These are phyloP conservation scores for Condylostoma magnum DNA, from an alignment of 169 alveolate genomes.

Conservation along the genomic window DNA sequence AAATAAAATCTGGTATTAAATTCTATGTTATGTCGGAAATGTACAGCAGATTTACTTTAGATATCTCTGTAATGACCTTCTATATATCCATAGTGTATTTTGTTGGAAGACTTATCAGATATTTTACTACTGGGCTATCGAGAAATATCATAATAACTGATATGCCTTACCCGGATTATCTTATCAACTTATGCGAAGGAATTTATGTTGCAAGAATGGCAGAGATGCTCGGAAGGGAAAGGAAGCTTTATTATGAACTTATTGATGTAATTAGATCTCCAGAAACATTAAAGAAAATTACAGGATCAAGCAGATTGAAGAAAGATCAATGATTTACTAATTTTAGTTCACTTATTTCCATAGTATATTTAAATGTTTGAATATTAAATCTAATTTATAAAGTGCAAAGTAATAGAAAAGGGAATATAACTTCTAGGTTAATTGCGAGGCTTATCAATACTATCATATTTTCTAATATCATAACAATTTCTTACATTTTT, in stretches of 20 bases:
- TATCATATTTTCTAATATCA: too few species aligned
- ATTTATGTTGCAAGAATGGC: constrained; percentile 4
- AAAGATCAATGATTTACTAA: too few species aligned
- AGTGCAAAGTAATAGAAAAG: too few species aligned
- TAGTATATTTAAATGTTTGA: too few species aligned
- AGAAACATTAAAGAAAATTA: constrained; percentile 2
- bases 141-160: background rate
- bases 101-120: constrained; percentile 17
- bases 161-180: constrained; percentile 21
- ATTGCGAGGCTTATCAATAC: too few species aligned
- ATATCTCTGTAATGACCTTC: constrained; percentile 16
- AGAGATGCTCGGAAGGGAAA: constrained; percentile 10
- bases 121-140: background rate
- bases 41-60: constrained; percentile 10
- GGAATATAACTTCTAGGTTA: too few species aligned
- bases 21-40: background rate
- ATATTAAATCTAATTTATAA: too few species aligned
- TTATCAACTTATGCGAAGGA: constrained; percentile 7
- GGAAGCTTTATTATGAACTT: constrained; percentile 5
- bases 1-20: background rate
- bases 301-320: constrained; percentile 35
- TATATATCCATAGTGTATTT: constrained; percentile 13
- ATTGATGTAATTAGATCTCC: constrained; percentile 24
- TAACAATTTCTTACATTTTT: too few species aligned
- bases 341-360: too few species aligned